Percentiles rank a stretch among this genome's conserved stretches.
phyloP scores from a whole-genome alignment of 169 alveolate genomes.

The Eimeria nieschulzi region DNA sequence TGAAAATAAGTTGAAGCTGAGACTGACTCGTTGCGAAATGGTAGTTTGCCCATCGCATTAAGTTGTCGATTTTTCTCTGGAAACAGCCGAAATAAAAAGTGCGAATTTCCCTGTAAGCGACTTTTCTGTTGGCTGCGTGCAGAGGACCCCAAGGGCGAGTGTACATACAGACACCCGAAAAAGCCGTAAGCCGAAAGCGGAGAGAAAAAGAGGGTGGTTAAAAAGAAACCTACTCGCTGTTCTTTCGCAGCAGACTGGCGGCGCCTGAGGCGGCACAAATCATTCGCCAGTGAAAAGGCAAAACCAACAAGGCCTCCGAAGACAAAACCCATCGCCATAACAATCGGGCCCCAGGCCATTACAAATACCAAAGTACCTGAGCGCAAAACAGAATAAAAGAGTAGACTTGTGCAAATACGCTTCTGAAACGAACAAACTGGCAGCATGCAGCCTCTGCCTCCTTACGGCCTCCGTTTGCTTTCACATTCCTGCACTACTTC shows the following conservation, averaged over 20 bases:
- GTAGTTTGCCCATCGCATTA: slow-evolving; percentile 71
- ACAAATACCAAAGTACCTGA: slow-evolving; percentile 33
- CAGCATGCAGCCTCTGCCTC: background rate
- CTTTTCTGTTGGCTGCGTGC: too few relatives aligned
- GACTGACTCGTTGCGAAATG: slow-evolving; percentile 49
- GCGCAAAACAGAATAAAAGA: background rate
- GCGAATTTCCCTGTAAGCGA: background rate
- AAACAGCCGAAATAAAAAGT: background rate
- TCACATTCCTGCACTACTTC: too few relatives aligned
- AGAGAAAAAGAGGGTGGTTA: background rate
- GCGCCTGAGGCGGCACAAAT: slow-evolving; percentile 40
- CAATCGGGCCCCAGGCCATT: slow-evolving; percentile 68
- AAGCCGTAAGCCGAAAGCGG: background rate
- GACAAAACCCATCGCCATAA: slow-evolving; percentile 47
- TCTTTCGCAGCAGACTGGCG: slow-evolving; percentile 47
- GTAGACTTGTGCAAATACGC: too few relatives aligned
- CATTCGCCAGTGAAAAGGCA: slow-evolving; percentile 38
- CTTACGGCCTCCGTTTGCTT: background rate
- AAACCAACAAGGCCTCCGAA: slow-evolving; percentile 50
- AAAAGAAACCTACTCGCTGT: background rate
- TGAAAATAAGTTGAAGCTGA: slow-evolving; percentile 64
- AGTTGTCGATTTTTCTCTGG: slow-evolving; percentile 37
- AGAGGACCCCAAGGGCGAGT: background rate
- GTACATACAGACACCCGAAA: background rate
- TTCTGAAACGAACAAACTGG: background rate